Evolutionary conservation across 2,329 filamentous ascomycete species (phyloP).

Genomic region (Fonsecaea multimorphosa): DNA sequence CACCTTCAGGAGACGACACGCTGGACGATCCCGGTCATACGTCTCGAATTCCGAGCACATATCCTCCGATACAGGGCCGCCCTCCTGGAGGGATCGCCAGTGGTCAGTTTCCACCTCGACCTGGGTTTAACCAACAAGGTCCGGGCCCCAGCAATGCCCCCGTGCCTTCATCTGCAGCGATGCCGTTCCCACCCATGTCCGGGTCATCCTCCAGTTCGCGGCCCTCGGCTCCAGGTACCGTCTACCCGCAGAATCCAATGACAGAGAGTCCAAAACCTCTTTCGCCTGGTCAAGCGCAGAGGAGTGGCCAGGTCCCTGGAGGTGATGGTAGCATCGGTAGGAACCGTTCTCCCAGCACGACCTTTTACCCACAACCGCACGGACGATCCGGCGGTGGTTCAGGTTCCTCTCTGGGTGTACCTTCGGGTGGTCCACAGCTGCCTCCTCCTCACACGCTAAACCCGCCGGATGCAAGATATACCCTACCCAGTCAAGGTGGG

Average conservation of each 20-base stretch:
- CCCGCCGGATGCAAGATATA: constrained; percentile 52
- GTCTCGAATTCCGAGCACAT: constrained; percentile 73
- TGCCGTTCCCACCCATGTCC: constrained; percentile 49
- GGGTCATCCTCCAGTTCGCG: constrained; percentile 49
- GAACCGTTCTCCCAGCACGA: constrained; percentile 53
- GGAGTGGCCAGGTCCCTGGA: constrained; percentile 46
- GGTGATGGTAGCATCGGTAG: constrained; percentile 42
- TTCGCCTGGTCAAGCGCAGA: constrained; percentile 49
- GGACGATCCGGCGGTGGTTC: constrained; percentile 38
- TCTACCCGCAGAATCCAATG: constrained; percentile 75
- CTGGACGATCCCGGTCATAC: constrained; percentile 44
- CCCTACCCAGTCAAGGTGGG: constrained; percentile 48
- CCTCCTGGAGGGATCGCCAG: constrained; percentile 57
- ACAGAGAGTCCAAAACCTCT: constrained; percentile 88
- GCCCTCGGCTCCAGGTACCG: constrained; percentile 53
- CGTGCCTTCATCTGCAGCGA: constrained; percentile 52
- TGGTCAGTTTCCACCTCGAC: constrained; percentile 68
- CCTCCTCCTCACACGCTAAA: constrained; percentile 52
- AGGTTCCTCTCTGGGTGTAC: constrained; percentile 43
- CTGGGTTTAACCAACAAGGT: constrained; percentile 58
- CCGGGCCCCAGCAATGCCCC: constrained; percentile 55
- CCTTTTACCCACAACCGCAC: constrained; percentile 49
- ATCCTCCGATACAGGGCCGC: constrained; percentile 69
- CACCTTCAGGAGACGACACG: constrained; percentile 60
- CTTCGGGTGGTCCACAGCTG: constrained; percentile 51